A percentile compares a stretch with the other conserved stretches of the same genome.
phyloP scores from a whole-genome alignment of 305 asterid species.

The Fraxinus ornus region DNA sequence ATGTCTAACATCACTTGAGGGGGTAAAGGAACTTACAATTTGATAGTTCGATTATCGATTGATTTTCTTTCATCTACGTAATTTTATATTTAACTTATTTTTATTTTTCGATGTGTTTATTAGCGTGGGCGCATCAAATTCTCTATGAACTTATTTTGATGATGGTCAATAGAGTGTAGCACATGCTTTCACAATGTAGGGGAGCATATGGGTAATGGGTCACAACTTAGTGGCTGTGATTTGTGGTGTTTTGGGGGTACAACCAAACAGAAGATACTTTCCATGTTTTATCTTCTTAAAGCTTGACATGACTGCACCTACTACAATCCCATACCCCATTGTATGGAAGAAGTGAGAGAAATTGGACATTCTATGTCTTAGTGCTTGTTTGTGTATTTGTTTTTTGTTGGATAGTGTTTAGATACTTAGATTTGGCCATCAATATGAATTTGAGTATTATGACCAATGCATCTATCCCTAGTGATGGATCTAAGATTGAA shows the following conservation, averaged over 20 bases:
- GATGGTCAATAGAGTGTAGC: conserved; percentile 21
- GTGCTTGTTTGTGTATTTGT: neutral
- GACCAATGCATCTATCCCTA: neutral
- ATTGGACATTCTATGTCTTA: neutral
- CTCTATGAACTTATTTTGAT: neutral
- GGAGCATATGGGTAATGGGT: conserved; percentile 33
- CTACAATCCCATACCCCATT: conserved; percentile 36
- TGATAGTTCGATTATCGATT: neutral
- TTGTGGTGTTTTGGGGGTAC: conserved; percentile 38
- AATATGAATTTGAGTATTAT: neutral
- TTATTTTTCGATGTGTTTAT: neutral
- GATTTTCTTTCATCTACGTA: neutral
- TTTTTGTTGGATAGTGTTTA: neutral
- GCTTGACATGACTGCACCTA: conserved; percentile 41
- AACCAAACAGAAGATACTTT: conserved; percentile 31
- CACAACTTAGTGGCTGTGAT: conserved; percentile 16
- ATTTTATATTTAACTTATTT: neutral
- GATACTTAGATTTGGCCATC: neutral
- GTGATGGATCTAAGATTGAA: no score
- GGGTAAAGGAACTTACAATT: neutral
- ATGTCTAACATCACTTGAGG: neutral
- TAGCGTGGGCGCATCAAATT: neutral
- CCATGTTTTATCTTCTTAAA: conserved; percentile 53
- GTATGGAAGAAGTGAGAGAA: conserved; percentile 3
- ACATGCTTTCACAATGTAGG: conserved; percentile 33